Percentiles rank a stretch among this genome's conserved stretches.
Evolutionary conservation across 2,329 filamentous ascomycete species (phyloP).

Genomic region (Knoxdaviesia proteae): DNA sequence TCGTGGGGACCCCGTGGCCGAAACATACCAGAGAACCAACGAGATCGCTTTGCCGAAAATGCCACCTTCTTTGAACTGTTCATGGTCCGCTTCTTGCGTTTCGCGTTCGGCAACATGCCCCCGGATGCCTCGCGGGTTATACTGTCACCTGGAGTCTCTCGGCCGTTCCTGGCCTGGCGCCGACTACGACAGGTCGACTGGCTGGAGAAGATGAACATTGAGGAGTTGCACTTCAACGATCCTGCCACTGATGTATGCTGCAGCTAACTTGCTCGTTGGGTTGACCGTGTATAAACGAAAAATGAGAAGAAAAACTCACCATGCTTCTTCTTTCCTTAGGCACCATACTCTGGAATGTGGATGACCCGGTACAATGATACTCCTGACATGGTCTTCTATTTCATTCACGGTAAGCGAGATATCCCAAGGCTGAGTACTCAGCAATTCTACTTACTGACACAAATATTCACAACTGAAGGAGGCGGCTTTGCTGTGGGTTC

Average conservation of each 20-base stretch:
- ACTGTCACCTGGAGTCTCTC: no score
- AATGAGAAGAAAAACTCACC: background rate
- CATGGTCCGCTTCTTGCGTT: conserved; percentile 57
- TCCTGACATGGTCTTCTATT: conserved; percentile 65
- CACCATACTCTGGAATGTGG: conserved; percentile 45
- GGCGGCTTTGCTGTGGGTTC: conserved; percentile 75
- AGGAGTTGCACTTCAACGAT: no score
- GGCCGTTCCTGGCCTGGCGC: no score
- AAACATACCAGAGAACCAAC: conserved; percentile 19
- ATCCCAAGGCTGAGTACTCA: no score
- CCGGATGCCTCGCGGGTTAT: conserved; percentile 42
- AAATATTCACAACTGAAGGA: conserved; percentile 19
- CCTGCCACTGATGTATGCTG: no score
- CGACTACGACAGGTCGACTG: no score
- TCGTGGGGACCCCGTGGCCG: background rate
- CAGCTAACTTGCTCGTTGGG: no score
- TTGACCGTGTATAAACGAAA: no score
- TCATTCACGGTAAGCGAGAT: conserved; percentile 43
- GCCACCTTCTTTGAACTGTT: conserved; percentile 60
- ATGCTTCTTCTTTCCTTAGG: conserved; percentile 6
- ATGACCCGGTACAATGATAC: conserved; percentile 37
- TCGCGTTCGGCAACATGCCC: conserved; percentile 54
- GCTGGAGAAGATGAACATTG: no score
- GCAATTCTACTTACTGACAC: background rate
- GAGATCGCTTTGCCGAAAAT: conserved; percentile 34